Base-by-base conservation (phyloP, 1,284 basidiomycete species). In the Trichosporon sp. region DNA sequence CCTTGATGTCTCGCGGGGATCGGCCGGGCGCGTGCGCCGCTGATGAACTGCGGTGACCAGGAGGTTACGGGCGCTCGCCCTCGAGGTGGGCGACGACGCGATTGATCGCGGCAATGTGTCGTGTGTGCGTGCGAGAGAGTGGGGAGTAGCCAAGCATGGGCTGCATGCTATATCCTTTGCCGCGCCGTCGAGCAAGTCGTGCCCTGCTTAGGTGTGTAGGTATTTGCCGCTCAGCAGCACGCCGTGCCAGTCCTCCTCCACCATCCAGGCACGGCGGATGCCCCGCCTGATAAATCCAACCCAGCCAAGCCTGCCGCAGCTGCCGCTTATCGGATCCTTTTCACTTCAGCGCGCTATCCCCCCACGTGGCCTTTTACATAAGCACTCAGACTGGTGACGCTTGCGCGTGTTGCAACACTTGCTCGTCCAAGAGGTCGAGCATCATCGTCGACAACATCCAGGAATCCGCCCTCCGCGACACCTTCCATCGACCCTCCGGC, bases 341-440 rank as follows among this genome's bases (percentile, higher is more conserved):
- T 60, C 56, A n/a, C 27, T 3, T 18, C 4, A 31, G 29, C 3
- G 2, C n/a, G 0, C 4, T 5, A n/a, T 6, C 27, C 5, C 13
- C 21, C 56, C 56, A 60, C 56, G 56, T 60, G 56, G 56, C 56
- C 6, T n/a, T 60, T 60, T 60, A 60, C 56, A 60, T 60, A 60
- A 60, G 27, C 56, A 60, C 6, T 32, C 25, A 13, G 47, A 51
- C 56, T 60, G 27, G 62, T 64, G 53, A 64, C 62, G 63, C 67
- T 68, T 68, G 67, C 67, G 63, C 67, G 64, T 65, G 44, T 65
- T 65, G 64, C 42, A 47, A 51, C 42, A 21, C 42, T 32, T 42
- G 62, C 34, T 64, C 27, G 31, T 58, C 29, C 27, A 58, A n/a
- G 56, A 31, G 56, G 11, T 25, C 5, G 9, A n/a, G 56, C 56